Conservation (phyloP, 495 filamentous ascomycete genomes). For the Apodospora peruviana region DNA sequence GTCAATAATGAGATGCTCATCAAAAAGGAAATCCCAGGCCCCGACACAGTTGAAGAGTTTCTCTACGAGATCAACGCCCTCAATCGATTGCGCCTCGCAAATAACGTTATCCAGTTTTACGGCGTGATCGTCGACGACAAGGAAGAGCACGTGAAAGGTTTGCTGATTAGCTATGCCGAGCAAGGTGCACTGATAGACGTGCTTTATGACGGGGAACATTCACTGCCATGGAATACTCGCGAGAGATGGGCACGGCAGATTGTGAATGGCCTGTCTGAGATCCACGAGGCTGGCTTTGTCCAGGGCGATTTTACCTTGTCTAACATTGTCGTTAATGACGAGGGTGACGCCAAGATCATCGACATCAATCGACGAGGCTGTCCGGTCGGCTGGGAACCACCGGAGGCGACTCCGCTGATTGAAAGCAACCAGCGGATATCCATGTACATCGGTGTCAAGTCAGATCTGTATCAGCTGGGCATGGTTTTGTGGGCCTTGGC, state of each 20-base stretch:
- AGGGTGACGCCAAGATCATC: constrained; percentile 90
- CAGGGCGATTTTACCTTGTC: constrained; percentile 97
- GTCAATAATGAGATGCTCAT: constrained; percentile 66
- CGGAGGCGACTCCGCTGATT: constrained; percentile 82
- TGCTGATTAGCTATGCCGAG: constrained; percentile 85
- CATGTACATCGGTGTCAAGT: constrained; percentile 98
- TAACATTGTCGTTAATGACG: constrained; percentile 87
- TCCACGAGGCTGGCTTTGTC: constrained; percentile 94
- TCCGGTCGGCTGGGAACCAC: constrained; percentile 96
- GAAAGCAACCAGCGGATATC: constrained; percentile 87
- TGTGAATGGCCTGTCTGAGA: constrained; percentile 81
- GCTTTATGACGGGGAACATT: constrained; percentile 65
- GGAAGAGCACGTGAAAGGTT: constrained; percentile 71
- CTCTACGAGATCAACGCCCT: constrained; percentile 97
- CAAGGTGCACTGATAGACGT: constrained; percentile 88
- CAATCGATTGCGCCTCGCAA: constrained; percentile 62
- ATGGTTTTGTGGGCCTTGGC: constrained; percentile 97
- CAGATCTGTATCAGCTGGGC: constrained; percentile 88
- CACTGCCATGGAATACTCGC: constrained; percentile 66
- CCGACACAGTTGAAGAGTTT: constrained; percentile 94
- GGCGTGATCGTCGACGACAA: constrained; percentile 84
- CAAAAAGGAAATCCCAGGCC: constrained; percentile 97
- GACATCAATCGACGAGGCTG: constrained; percentile 97
- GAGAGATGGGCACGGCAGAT: constrained; percentile 94
- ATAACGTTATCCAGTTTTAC: constrained; percentile 80